phyloP scores from a whole-genome alignment of 805 yeast genomes.

The Metschnikowia santaceciliae region DNA sequence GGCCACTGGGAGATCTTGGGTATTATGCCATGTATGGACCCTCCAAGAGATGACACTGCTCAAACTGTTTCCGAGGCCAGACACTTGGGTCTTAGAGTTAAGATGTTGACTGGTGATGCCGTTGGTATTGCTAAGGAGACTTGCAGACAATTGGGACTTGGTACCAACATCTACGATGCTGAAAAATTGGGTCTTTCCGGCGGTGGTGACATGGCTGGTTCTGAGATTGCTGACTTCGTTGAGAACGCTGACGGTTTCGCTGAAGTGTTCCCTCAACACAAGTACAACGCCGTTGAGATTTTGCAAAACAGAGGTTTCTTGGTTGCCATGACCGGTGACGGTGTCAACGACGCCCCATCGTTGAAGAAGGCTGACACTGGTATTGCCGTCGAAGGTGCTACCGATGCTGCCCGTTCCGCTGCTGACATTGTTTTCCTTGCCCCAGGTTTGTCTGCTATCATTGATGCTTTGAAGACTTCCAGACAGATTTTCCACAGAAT shows the following conservation, averaged over 20 bases:
- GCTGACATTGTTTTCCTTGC: slow-evolving; percentile 92
- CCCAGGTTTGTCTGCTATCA: slow-evolving; percentile 92
- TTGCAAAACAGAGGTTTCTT: slow-evolving; percentile 93
- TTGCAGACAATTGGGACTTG: slow-evolving; percentile 95
- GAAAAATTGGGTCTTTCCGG: slow-evolving; percentile 94
- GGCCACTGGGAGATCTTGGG: slow-evolving; percentile 98
- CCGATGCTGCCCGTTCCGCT: slow-evolving; percentile 96
- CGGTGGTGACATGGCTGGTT: slow-evolving; percentile 93
- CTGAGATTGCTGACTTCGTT: slow-evolving; percentile 95
- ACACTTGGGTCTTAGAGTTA: slow-evolving; percentile 86
- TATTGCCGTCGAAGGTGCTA: slow-evolving; percentile 98
- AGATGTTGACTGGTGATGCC: slow-evolving; percentile 99
- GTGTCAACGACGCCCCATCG: slow-evolving; percentile 98
- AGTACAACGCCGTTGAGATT: slow-evolving; percentile 92
- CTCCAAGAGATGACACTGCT: slow-evolving; percentile 98
- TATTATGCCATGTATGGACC: slow-evolving; percentile 98
- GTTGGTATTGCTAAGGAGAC: slow-evolving; percentile 99
- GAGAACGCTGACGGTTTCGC: slow-evolving; percentile 97
- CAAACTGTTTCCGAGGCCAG: slow-evolving; percentile 90
- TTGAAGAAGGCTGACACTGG: slow-evolving; percentile 85
- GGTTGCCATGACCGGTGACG: slow-evolving; percentile 99
- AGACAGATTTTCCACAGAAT: slow-evolving; percentile 97
- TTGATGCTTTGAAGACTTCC: slow-evolving; percentile 88
- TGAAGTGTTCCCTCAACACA: slow-evolving; percentile 98
- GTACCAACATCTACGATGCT: slow-evolving; percentile 94